Conservation (phyloP, 306 rosid species). For the Cyamopsis tetragonoloba region DNA sequence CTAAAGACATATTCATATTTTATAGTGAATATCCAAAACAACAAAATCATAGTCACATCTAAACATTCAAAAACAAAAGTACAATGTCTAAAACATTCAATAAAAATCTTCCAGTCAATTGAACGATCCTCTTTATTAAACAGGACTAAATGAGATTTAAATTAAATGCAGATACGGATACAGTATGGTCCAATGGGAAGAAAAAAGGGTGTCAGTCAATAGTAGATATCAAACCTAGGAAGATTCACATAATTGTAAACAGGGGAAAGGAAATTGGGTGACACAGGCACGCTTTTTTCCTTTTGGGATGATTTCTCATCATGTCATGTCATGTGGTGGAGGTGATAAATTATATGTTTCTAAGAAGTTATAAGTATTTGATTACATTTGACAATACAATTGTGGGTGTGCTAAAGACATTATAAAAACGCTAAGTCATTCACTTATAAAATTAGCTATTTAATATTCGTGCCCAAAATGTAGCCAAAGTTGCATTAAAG, state of each 20-base stretch:
- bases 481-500: background rate
- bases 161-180: background rate
- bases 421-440: background rate
- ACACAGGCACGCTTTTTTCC: background rate
- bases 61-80: too few relatives aligned
- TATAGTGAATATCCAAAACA: too few relatives aligned
- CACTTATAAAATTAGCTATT: background rate
- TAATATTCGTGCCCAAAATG: background rate
- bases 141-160: background rate
- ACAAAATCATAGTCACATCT: too few relatives aligned
- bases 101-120: background rate
- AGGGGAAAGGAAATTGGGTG: background rate
- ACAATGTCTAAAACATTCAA: too few relatives aligned
- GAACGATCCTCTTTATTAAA: background rate
- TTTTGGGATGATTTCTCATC: background rate
- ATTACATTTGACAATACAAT: background rate
- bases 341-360: background rate
- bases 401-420: background rate
- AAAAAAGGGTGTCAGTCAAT: too few relatives aligned
- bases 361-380: background rate
- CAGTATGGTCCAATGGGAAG: background rate
- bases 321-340: background rate
- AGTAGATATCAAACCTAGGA: background rate
- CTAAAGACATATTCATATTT: too few relatives aligned
- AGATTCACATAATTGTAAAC: background rate